Evolutionary conservation across 805 yeast genomes (phyloP), one percentile per base, ranked within the genome.

Genomic region (Saccharomycopsis amapae): DNA sequence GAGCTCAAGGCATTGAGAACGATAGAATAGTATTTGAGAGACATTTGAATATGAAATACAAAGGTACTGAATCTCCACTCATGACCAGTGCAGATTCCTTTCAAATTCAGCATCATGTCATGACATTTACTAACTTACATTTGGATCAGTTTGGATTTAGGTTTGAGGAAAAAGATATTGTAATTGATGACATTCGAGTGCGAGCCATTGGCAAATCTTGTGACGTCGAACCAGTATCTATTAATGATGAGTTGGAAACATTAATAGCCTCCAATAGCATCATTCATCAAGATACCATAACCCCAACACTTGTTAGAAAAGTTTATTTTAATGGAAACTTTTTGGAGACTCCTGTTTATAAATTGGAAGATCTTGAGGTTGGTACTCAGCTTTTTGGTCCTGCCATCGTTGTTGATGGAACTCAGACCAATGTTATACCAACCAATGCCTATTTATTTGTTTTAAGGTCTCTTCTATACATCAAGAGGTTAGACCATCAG

Each of bases 51-150:
- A 66, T 88, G 70, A 72, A 94, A 57, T 89, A 85, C 58, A 77
- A 77, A 51, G 96, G 96, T 6, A 82, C 95, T n/a, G 96, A 89
- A 57, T 83, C 96, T 2, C 80, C 83, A 34, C 64, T 89, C 51
- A 82, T 88, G 84, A 76, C 84, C n/a, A 62, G 62, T 18, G 62
- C 63, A 38, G 60, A 57, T 33, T 26, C 32, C 6, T 2, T 22
- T 15, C n/a, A 13, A 7, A 17, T 26, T 17, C 49, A 55, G 4
- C 61, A 57, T 18, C 40, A 36, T 26, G 47, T 44, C 23, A 55
- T 23, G 13, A 39, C 45, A 15, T 85, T 82, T 59, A 62, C 71
- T 38, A 66, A 68, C 12, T 63, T 69, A 45, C 94, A 85, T 57
- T 66, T 72, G 52, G 69, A 77, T 48, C 93, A 85, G 59, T 85